A percentile compares a stretch with the other conserved stretches of the same genome.
phyloP scores from a whole-genome alignment of 2,329 filamentous ascomycete genomes.

The Magnaporthiopsis poae region DNA sequence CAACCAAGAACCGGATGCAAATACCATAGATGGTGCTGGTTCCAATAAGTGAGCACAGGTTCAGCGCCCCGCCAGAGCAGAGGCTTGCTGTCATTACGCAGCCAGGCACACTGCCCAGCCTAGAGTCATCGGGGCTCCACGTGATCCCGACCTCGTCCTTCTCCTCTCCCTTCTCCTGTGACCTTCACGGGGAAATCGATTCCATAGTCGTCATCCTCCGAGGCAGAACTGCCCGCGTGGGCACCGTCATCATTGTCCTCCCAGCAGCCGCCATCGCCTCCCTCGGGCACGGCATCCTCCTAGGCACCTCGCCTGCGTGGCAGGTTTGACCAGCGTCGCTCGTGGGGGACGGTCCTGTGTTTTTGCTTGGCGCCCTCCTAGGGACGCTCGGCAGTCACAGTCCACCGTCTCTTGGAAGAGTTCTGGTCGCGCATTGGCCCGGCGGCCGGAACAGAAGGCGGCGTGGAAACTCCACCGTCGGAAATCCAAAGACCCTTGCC shows the following conservation, averaged over 20 bases:
- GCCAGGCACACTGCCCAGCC: neutral
- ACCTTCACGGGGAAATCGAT: neutral
- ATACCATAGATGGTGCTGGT: too few relatives aligned
- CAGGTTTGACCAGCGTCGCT: neutral
- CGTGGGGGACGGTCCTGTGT: neutral
- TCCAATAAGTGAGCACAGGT: too few relatives aligned
- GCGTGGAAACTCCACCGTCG: neutral
- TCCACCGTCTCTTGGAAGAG: slow-evolving; percentile 45
- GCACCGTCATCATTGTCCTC: too few relatives aligned
- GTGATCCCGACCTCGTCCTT: neutral
- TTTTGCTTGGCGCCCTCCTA: slow-evolving; percentile 8
- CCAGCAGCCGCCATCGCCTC: too few relatives aligned
- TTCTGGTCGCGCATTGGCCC: slow-evolving; percentile 30
- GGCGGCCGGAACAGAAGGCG: neutral
- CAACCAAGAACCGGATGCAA: neutral
- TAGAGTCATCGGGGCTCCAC: neutral
- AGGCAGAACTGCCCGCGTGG: neutral
- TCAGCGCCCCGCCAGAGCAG: too few relatives aligned
- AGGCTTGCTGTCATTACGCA: neutral
- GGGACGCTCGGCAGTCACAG: slow-evolving; percentile 36
- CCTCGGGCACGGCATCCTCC: neutral
- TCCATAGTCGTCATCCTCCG: neutral
- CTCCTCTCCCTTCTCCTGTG: neutral
- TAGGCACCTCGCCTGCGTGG: neutral
- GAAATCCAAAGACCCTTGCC: neutral